Percentiles rank a stretch among this genome's conserved stretches.
Conservation (phyloP, 768 basidiomycete species). For the Tylopilus felleus region DNA sequence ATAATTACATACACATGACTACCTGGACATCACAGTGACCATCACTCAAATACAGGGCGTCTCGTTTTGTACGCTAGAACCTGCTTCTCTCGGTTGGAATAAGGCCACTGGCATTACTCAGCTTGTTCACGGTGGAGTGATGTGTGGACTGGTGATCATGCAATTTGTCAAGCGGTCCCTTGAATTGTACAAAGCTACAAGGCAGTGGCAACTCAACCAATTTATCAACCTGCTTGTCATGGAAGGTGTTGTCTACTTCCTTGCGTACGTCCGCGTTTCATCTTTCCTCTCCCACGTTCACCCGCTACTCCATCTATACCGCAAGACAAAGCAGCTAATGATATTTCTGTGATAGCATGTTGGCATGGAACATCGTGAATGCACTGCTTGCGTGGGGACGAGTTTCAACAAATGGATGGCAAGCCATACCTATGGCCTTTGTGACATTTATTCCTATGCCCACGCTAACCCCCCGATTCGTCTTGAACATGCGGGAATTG, state of each 20-base stretch:
- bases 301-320: background rate
- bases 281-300: too few relatives aligned
- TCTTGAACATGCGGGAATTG: conserved; percentile 7
- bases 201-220: conserved; percentile 5
- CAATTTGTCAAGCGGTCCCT: conserved; percentile 3
- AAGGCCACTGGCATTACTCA: background rate
- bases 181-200: background rate
- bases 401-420: background rate
- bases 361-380: background rate
- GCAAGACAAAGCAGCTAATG: background rate
- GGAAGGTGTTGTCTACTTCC: conserved; percentile 11
- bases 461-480: conserved; percentile 2
- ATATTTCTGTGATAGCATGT: background rate
- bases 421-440: background rate
- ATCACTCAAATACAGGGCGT: background rate
- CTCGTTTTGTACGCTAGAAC: background rate
- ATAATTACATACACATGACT: too few relatives aligned
- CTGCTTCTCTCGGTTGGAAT: background rate
- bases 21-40: background rate
- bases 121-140: background rate
- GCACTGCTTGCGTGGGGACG: background rate
- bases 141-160: background rate
- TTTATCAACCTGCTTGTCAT: conserved; percentile 4
- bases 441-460: background rate
- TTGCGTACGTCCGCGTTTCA: conserved; percentile 1